These are phyloP conservation scores for Ormosia semicastrata DNA, from an alignment of 306 rosid genomes.

Conservation along the genomic window DNA sequence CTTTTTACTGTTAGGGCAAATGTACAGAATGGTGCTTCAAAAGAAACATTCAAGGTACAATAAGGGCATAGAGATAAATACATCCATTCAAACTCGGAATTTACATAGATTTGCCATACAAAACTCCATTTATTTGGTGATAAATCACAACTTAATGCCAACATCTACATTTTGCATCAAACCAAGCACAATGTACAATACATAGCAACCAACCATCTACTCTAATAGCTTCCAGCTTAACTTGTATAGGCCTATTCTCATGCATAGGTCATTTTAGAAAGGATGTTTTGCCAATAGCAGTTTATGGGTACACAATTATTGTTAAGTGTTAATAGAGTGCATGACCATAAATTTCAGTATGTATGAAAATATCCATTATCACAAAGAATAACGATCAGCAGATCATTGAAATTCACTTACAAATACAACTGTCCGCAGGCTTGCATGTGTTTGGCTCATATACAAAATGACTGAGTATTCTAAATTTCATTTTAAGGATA, in stretches of 20 bases:
- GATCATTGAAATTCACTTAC: slow-evolving; percentile 6
- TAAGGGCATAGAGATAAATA: background rate
- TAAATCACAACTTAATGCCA: slow-evolving; percentile 12
- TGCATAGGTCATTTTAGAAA: slow-evolving; percentile 22
- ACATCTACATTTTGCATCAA: slow-evolving; percentile 13
- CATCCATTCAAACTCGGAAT: slow-evolving; percentile 1
- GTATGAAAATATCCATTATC: background rate
- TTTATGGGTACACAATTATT: background rate
- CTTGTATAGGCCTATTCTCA: slow-evolving; percentile 9
- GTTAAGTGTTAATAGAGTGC: background rate
- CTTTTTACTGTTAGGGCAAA: background rate
- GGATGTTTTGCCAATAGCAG: background rate
- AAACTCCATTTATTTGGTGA: slow-evolving; percentile 1
- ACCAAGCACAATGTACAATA: background rate
- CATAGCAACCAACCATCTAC: background rate
- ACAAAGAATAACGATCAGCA: background rate
- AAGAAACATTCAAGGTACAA: background rate
- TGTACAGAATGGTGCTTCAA: slow-evolving; percentile 2
- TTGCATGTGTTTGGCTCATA: background rate
- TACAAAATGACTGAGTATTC: background rate
- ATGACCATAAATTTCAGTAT: background rate
- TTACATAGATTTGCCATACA: background rate
- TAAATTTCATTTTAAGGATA: background rate
- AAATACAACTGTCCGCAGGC: background rate
- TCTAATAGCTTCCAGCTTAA: slow-evolving; percentile 23